Conservation (phyloP, 129 eudicot genomes). For the sunflower (Helianthus annuus) region HanXRQr2.0-SUNRISE NC_035433.2:142502713-142503212, state of each 20-base stretch:
- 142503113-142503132: no score
- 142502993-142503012: not conserved
- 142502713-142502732: not conserved
- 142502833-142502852: constrained; percentile 30
- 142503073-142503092: constrained; percentile 15
- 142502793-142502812: constrained; percentile 73
- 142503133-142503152: no score
- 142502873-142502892: constrained; percentile 70
- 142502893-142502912: constrained; percentile 93
- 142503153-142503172: no score
- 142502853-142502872: constrained; percentile 55
- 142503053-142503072: not conserved
- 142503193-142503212: no score
- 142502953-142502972: constrained; percentile 20
- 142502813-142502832: constrained; percentile 47
- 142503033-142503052: not conserved
- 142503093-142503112: no score
- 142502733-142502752: not conserved
- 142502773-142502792: constrained; percentile 49
- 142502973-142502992: constrained; percentile 33
- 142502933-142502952: constrained; percentile 27
- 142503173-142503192: no score
- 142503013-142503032: not conserved
- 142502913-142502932: constrained; percentile 67
- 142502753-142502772: not conserved